Base-by-base conservation (phyloP, 2,329 filamentous ascomycete genomes). In the Fusarium nodosum region DNA sequence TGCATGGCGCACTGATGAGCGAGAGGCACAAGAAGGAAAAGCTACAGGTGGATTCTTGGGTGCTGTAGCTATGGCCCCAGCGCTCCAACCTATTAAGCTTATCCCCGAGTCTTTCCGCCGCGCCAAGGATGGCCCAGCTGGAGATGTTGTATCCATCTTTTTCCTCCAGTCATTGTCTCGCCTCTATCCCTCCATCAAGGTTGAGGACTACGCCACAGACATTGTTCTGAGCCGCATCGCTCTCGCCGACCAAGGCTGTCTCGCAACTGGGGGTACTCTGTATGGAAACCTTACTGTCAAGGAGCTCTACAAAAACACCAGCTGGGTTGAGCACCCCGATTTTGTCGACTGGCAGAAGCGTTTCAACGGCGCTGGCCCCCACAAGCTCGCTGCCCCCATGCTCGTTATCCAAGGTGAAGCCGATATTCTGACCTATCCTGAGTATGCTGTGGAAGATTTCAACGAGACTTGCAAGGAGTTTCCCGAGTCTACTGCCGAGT, bases 321-420 rank as follows among this genome's bases (percentile, higher is more conserved):
- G 42, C 30, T 66, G 61, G 61, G 9, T 61, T 2, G 36, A 60
- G 13, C 45, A 52, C 11, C 63, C 63, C 2, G 61, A 39, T 4
- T 60, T 66, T 3, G 34, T 56, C 2, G 61, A 60, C 24, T 66
- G 61, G 61, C 61, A 61, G 31, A 66, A 66, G 30, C 55, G 63
- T 2, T 66, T 52, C n/a, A 66, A 66, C 15, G 63, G 63, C 0
- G 50, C 36, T 4, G 63, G 63, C 0, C 20, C 50, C 16, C 56
- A 66, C 6, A 47, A 47, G 4, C 38, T 66, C 4, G 63, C 63
- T 4, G 61, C 63, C 10, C 63, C 63, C 0, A 66, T 66, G 63
- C 63, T 66, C 4, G 48, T 66, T 2, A 10, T 66, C 1, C 63
- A 66, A 15, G 63, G 63, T 0, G 63, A 50, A 2, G 48, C 15